Conservation (phyloP, 2,329 filamentous ascomycete species). For the Aureobasidium pullulans region DNA sequence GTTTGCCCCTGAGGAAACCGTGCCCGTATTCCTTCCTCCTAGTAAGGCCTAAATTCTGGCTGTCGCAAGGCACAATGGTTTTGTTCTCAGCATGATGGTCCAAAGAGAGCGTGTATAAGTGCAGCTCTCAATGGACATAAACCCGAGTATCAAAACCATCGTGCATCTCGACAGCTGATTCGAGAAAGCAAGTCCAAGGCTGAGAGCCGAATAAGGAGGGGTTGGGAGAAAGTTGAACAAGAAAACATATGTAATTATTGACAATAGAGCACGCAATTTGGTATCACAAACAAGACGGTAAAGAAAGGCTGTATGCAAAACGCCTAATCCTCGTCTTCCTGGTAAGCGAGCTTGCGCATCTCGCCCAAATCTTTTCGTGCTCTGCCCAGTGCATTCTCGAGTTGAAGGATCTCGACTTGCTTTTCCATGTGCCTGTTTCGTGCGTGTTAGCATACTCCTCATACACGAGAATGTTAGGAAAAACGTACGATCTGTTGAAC, state of each 20-base stretch:
- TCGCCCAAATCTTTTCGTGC: slow-evolving; percentile 82
- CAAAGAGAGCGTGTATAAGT: no score
- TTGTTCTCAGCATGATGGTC: no score
- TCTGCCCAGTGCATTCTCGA: slow-evolving; percentile 76
- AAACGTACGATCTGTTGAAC: slow-evolving; percentile 86
- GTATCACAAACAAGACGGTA: slow-evolving; percentile 7
- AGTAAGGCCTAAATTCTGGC: no score
- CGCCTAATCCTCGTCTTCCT: slow-evolving; percentile 53
- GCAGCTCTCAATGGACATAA: no score
- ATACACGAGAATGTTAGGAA: slow-evolving; percentile 6
- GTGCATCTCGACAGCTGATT: background rate
- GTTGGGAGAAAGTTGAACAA: background rate
- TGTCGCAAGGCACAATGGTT: no score
- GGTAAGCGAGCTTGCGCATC: slow-evolving; percentile 96
- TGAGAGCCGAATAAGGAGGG: background rate
- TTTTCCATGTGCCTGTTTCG: slow-evolving; percentile 11
- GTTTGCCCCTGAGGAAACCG: no score
- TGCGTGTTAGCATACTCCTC: slow-evolving; percentile 18
- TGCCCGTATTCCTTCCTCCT: no score
- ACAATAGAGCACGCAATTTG: background rate
- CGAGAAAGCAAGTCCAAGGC: background rate
- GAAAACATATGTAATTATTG: background rate
- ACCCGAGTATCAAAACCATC: no score
- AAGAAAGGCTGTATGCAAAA: background rate
- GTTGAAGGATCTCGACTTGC: slow-evolving; percentile 91